A percentile compares a stretch with the other conserved stretches of the same genome.
These are phyloP conservation scores for Sporothrix phasma DNA, from an alignment of 2,329 filamentous ascomycete genomes.

Conservation along the genomic window DNA sequence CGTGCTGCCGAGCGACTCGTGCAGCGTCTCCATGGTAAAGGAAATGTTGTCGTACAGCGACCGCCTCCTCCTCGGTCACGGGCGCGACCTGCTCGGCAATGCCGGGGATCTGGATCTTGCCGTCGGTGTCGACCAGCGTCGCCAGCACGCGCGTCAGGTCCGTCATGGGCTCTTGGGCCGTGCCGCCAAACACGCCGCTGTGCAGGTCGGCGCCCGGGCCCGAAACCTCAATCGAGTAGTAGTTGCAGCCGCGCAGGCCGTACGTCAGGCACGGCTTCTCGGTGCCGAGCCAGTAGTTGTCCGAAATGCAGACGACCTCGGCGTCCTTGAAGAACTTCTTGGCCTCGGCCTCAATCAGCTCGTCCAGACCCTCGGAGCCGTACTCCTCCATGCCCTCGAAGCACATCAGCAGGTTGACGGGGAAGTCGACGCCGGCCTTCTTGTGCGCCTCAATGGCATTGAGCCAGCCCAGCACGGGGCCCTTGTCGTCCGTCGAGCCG, in stretches of 20 bases:
- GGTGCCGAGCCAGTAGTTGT: slow-evolving; percentile 99
- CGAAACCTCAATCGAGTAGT: slow-evolving; percentile 86
- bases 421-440: slow-evolving; percentile 87
- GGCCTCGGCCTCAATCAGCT: slow-evolving; percentile 83
- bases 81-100: slow-evolving; percentile 89
- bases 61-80: slow-evolving; percentile 75
- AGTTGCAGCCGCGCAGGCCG: slow-evolving; percentile 93
- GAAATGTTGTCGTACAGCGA: slow-evolving; percentile 79
- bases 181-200: slow-evolving; percentile 93
- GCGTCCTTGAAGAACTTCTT: slow-evolving; percentile 92
- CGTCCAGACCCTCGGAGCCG: slow-evolving; percentile 90
- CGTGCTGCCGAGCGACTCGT: slow-evolving; percentile 81
- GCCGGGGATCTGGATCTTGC: slow-evolving; percentile 90
- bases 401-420: slow-evolving; percentile 97
- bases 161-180: slow-evolving; percentile 97
- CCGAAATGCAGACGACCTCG: slow-evolving; percentile 94
- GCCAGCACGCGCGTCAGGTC: slow-evolving; percentile 77
- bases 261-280: slow-evolving; percentile 98
- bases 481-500: slow-evolving; percentile 95
- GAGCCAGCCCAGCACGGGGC: slow-evolving; percentile 91
- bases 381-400: slow-evolving; percentile 99
- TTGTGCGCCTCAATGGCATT: slow-evolving; percentile 98
- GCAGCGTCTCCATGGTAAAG: slow-evolving; percentile 92
- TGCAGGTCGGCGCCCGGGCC: slow-evolving; percentile 91
- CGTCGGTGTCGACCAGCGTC: slow-evolving; percentile 76